phyloP scores from a whole-genome alignment of 345 rosid genomes.

The Salix dunnii region DNA sequence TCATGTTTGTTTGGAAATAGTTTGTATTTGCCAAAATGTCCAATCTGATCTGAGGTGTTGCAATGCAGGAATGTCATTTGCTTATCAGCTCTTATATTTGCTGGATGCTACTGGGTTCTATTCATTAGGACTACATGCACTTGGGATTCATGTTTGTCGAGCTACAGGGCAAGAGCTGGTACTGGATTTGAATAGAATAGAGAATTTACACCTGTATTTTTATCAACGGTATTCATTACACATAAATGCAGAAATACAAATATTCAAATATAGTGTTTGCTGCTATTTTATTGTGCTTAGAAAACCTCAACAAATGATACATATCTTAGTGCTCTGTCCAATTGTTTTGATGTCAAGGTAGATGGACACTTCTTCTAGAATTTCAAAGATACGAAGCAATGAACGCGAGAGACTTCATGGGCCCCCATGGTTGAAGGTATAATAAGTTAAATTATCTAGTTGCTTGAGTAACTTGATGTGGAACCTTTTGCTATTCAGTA shows the following conservation, averaged over 20 bases:
- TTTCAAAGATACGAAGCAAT: slow-evolving; percentile 80
- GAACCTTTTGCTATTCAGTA: neutral
- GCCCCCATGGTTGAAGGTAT: slow-evolving; percentile 95
- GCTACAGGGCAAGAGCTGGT: slow-evolving; percentile 99
- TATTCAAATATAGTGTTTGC: too few relatives aligned
- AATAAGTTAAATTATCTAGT: neutral
- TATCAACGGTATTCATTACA: neutral
- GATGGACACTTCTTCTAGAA: slow-evolving; percentile 98
- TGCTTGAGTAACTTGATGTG: neutral
- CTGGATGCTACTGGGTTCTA: slow-evolving; percentile 97
- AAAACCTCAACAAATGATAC: neutral
- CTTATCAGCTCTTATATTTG: slow-evolving; percentile 85
- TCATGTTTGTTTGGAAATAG: slow-evolving; percentile 14
- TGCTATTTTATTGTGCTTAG: neutral
- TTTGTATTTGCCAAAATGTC: slow-evolving; percentile 6
- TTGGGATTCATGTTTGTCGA: slow-evolving; percentile 95
- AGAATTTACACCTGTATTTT: slow-evolving; percentile 4
- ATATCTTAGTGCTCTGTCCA: slow-evolving; percentile 12
- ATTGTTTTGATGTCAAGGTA: slow-evolving; percentile 53
- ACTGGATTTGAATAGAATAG: slow-evolving; percentile 16
- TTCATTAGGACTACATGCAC: slow-evolving; percentile 85
- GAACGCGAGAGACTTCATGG: slow-evolving; percentile 95
- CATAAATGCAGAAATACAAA: neutral
- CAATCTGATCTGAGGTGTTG: slow-evolving; percentile 20
- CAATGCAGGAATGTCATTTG: slow-evolving; percentile 81